A percentile compares a stretch with the other conserved stretches of the same genome.
phyloP scores from a whole-genome alignment of 1,139 yeast genomes.

The Pichia sp. region DNA sequence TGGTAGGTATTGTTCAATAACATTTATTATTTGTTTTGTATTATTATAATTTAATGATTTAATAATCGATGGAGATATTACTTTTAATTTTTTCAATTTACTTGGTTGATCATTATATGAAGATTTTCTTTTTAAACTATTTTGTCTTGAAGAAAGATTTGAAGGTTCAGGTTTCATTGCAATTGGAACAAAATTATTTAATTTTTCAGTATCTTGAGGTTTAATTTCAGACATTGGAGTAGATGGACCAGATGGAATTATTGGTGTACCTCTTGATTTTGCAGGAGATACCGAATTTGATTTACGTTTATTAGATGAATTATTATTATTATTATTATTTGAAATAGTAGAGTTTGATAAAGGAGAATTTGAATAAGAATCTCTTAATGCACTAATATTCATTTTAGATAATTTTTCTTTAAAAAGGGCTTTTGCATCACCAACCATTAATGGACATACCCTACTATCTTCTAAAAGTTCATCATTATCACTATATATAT shows the following conservation, averaged over 20 bases:
- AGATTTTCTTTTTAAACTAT: conserved; percentile 10
- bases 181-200: conserved; percentile 18
- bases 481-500: conserved; percentile 19
- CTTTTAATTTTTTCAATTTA: conserved; percentile 22
- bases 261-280: conserved; percentile 7
- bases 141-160: conserved; percentile 12
- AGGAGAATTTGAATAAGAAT: conserved; percentile 12
- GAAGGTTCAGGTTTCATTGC: conserved; percentile 18
- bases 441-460: conserved; percentile 38
- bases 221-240: conserved; percentile 20
- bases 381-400: conserved; percentile 28
- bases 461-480: conserved; percentile 29
- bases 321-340: not conserved
- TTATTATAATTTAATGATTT: conserved; percentile 30
- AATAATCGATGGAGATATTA: conserved; percentile 28
- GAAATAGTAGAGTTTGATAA: too few species aligned
- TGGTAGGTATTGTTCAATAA: conserved; percentile 38
- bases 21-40: conserved; percentile 31
- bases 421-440: conserved; percentile 33
- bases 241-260: conserved; percentile 13
- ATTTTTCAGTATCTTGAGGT: conserved; percentile 17
- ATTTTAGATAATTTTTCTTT: conserved; percentile 29
- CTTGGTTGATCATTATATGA: not conserved
- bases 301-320: not conserved
- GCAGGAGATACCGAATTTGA: conserved; percentile 5